Evolutionary conservation across 2,329 filamentous ascomycete genomes (phyloP).

Genomic region (Verruconis gallopava): DNA sequence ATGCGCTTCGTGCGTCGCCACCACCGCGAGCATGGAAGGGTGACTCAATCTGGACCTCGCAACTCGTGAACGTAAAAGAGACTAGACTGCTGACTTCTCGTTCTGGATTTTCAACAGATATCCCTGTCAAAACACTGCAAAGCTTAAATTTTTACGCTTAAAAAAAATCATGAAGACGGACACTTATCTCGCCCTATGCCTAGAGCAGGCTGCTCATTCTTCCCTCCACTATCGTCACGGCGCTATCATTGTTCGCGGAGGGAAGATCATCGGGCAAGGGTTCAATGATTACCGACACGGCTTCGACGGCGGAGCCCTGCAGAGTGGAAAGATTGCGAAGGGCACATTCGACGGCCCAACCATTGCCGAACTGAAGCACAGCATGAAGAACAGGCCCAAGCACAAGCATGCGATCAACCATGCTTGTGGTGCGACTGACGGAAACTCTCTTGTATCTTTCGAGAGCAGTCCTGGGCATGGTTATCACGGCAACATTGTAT

Average conservation of each 20-base stretch:
- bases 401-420: constrained; percentile 4
- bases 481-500: constrained; percentile 28
- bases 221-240: constrained; percentile 39
- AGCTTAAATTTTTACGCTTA: too few relatives aligned
- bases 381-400: constrained; percentile 14
- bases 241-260: constrained; percentile 37
- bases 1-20: too few relatives aligned
- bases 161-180: constrained; percentile 39
- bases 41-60: too few relatives aligned
- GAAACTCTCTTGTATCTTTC: constrained; percentile 26
- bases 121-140: too few relatives aligned
- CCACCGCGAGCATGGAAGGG: too few relatives aligned
- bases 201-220: constrained; percentile 38
- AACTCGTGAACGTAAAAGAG: too few relatives aligned
- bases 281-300: constrained; percentile 39
- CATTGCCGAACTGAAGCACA: constrained; percentile 26
- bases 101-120: too few relatives aligned
- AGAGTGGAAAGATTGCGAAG: constrained; percentile 30
- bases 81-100: too few relatives aligned
- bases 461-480: constrained; percentile 26
- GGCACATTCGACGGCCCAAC: constrained; percentile 23
- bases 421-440: too few relatives aligned
- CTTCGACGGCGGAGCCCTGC: constrained; percentile 37
- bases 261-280: constrained; percentile 40
- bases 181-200: constrained; percentile 37